A percentile compares a stretch with the other conserved stretches of the same genome.
These are phyloP conservation scores for Vitis hybrid DNA, from an alignment of 177 flowering plant species.

Conservation along the genomic window DNA sequence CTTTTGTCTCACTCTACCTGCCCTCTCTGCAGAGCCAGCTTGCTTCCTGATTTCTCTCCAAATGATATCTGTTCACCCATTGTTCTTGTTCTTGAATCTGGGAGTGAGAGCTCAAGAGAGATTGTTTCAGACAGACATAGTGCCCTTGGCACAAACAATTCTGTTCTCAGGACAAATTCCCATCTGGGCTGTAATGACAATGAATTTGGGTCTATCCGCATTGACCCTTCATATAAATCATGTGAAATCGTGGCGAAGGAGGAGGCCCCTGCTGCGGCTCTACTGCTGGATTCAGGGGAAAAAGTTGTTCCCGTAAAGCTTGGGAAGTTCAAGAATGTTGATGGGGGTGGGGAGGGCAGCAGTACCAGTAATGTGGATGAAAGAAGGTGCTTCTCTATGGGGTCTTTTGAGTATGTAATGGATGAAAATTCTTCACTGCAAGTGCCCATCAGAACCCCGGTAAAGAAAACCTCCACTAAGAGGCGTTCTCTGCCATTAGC, in stretches of 20 bases:
- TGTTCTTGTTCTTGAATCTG: conserved; percentile 83
- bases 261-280: conserved; percentile 19
- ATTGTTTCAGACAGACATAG: conserved; percentile 37
- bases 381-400: conserved; percentile 95
- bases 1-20: conserved; percentile 95
- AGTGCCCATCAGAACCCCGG: conserved; percentile 57
- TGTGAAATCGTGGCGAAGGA: conserved; percentile 31
- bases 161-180: conserved; percentile 28
- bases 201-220: conserved; percentile 34
- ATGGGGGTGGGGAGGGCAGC: conserved; percentile 34
- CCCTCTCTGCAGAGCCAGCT: conserved; percentile 80
- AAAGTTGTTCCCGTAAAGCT: conserved; percentile 77
- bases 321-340: conserved; percentile 79
- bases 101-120: conserved; percentile 74
- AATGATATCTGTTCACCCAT: conserved; percentile 46
- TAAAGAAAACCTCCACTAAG: conserved; percentile 41
- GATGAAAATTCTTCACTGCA: conserved; percentile 63
- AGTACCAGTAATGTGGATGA: conserved; percentile 42
- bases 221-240: conserved; percentile 30
- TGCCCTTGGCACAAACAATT: conserved; percentile 16
- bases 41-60: conserved; percentile 59
- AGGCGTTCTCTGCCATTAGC: conserved; percentile 51
- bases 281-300: conserved; percentile 27
- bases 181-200: conserved; percentile 33
- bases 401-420: conserved; percentile 84